Evolutionary conservation across 805 yeast species (phyloP), one percentile per base, ranked within the genome.

Genomic region (Saccharomycopsis sp.): DNA sequence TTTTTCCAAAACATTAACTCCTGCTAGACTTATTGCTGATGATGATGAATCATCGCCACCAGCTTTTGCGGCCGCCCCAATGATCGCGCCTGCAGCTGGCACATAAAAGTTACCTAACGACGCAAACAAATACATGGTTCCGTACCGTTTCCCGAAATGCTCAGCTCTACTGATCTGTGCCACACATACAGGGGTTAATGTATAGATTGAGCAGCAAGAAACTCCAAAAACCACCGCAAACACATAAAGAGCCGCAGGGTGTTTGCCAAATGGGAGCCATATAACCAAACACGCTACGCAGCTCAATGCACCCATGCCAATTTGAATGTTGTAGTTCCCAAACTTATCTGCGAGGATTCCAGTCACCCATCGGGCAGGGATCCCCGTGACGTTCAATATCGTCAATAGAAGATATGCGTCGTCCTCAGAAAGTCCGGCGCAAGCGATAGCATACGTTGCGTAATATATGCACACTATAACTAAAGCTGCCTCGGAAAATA

Each of bases 51-150:
- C 21, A 12, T 44, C 48, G 4, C 51, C 57, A 15, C 40, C 40
- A 14, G 44, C 2, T 14, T n/a, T 44, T 14, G 46, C n/a, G 23
- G 53, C 29, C 50, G 70, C 65, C 4, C 76, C 78, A 56, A 79
- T 77, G 37, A 79, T 72, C 1, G 79, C 78, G 54, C 83, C 79
- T 0, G 81, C 76, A 23, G 78, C 70, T 8, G 84, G 84, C 24
- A 80, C 71, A 1, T 76, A 71, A 46, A 81, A 67, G n/a, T 75
- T 73, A n/a, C 77, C 80, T 63, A 82, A 75, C 1, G 87, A 76
- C 15, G 81, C 85, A 63, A 81, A 71, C 46, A 79, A 79, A 66
- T 83, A 84, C 70, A 82, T 77, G 7, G 83, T 78, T 2, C 84
- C 80, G 62, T 79, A 80, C 16, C 81, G 73, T 66, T 74, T 76